phyloP scores from a whole-genome alignment of 495 filamentous ascomycete genomes.

The Lophiotrema nucula region DNA sequence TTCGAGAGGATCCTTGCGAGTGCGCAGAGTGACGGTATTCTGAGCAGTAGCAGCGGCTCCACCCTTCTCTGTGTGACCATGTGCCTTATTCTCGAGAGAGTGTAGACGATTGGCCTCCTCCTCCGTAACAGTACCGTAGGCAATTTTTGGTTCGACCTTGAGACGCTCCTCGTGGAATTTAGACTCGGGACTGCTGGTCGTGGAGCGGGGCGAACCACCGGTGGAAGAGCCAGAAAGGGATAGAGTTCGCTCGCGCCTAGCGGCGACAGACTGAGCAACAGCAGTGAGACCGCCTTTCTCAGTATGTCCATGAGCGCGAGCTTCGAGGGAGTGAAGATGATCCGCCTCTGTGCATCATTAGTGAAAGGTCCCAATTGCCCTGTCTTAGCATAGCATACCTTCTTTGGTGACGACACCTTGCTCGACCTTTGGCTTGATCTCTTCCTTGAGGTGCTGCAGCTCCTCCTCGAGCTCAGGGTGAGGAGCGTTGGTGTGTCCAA shows the following conservation, averaged over 20 bases:
- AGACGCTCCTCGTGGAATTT: neutral
- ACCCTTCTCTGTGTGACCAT: slow-evolving; percentile 13
- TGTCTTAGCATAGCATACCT: too few species aligned
- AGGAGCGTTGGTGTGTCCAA: slow-evolving; percentile 9
- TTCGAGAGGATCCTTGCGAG: too few species aligned
- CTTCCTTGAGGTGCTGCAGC: slow-evolving; percentile 7
- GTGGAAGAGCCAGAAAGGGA: slow-evolving; percentile 13
- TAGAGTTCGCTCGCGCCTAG: slow-evolving; percentile 10
- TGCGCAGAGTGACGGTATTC: neutral
- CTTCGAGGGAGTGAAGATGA: slow-evolving; percentile 26
- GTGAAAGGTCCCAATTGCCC: too few species aligned
- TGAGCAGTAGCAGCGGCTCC: slow-evolving; percentile 8
- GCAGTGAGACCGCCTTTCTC: slow-evolving; percentile 29
- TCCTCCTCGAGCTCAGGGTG: slow-evolving; percentile 20
- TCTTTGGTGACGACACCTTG: slow-evolving; percentile 20
- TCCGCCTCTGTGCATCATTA: too few species aligned
- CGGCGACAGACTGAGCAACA: slow-evolving; percentile 22
- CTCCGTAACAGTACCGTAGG: slow-evolving; percentile 4
- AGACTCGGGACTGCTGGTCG: neutral
- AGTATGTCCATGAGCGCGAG: slow-evolving; percentile 25
- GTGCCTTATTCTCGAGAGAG: slow-evolving; percentile 2
- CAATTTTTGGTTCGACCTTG: slow-evolving; percentile 10
- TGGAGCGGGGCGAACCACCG: neutral
- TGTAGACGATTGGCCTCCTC: slow-evolving; percentile 15
- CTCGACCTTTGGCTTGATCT: slow-evolving; percentile 25